Conservation (phyloP, 352 stramenopile species). For the Phytophthora parvispora region DNA sequence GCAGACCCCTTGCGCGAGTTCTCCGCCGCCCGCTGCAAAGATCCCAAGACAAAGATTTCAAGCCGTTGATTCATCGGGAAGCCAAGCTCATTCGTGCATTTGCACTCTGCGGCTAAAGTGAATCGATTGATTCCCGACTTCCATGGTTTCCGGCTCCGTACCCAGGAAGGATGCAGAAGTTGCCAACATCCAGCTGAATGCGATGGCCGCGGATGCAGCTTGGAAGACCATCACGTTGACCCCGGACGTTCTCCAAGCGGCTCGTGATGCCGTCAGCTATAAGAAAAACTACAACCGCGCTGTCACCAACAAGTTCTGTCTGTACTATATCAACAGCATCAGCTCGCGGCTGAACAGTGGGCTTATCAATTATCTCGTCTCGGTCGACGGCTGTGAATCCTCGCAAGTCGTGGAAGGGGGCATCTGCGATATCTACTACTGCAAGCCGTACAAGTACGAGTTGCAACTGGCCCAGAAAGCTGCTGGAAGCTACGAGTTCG, state of each 20-base stretch:
- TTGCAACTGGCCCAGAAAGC: slow-evolving; percentile 48
- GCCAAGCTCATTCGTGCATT: not conserved
- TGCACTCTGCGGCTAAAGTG: not conserved
- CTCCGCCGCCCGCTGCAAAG: not conserved
- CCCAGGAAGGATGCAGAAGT: not conserved
- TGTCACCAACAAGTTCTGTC: slow-evolving; percentile 45
- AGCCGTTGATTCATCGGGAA: not conserved
- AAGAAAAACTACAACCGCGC: slow-evolving; percentile 45
- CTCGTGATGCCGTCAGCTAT: slow-evolving; percentile 52
- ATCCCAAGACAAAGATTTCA: not conserved
- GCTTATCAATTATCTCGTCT: slow-evolving; percentile 43
- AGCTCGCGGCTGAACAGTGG: slow-evolving; percentile 19
- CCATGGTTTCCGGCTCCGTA: not conserved
- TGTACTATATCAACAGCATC: slow-evolving; percentile 54
- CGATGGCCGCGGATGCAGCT: slow-evolving; percentile 6
- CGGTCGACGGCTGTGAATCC: slow-evolving; percentile 46
- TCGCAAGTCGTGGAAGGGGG: slow-evolving; percentile 34
- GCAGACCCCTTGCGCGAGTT: not conserved
- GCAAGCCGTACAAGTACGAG: slow-evolving; percentile 55
- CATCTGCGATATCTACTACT: slow-evolving; percentile 59
- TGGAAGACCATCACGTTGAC: slow-evolving; percentile 37
- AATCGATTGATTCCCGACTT: not conserved
- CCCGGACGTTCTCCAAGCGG: slow-evolving; percentile 25
- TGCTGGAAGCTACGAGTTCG: slow-evolving; percentile 32
- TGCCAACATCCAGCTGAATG: not conserved